Evolutionary conservation across 140 eudicot species (phyloP).

Genomic region (Flaveria floridana): DNA sequence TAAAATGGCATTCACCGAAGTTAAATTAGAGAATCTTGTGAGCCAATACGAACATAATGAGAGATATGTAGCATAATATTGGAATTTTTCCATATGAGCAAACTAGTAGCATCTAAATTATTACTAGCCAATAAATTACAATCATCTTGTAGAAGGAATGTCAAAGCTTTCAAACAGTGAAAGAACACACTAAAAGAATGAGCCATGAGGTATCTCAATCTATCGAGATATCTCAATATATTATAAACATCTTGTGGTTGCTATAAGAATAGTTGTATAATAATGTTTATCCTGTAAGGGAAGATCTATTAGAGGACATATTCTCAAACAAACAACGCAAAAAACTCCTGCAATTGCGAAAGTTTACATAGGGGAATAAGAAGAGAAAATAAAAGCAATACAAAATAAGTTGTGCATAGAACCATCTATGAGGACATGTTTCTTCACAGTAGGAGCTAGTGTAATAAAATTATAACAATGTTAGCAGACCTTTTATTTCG

Average conservation of each 20-base stretch:
- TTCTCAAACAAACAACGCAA: neutral
- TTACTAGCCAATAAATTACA: neutral
- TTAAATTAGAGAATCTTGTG: neutral
- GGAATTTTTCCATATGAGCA: neutral
- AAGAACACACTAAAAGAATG: neutral
- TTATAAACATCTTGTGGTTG: neutral
- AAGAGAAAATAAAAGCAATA: neutral
- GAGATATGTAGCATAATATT: neutral
- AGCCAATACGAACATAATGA: neutral
- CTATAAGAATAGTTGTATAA: neutral
- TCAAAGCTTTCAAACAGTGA: neutral
- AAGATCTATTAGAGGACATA: neutral
- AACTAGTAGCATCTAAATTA: neutral
- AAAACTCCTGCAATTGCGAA: neutral
- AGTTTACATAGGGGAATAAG: neutral
- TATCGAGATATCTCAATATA: neutral
- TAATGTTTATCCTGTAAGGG: neutral
- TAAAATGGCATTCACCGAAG: neutral
- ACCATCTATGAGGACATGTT: neutral
- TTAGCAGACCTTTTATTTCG: neutral
- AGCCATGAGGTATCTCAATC: too few species aligned
- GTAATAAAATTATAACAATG: conserved; percentile 11
- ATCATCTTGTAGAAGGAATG: neutral
- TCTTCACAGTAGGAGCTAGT: neutral
- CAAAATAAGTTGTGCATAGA: neutral